Base-by-base conservation (phyloP, 306 rosid species). In the Gleditsia sinensis region DNA sequence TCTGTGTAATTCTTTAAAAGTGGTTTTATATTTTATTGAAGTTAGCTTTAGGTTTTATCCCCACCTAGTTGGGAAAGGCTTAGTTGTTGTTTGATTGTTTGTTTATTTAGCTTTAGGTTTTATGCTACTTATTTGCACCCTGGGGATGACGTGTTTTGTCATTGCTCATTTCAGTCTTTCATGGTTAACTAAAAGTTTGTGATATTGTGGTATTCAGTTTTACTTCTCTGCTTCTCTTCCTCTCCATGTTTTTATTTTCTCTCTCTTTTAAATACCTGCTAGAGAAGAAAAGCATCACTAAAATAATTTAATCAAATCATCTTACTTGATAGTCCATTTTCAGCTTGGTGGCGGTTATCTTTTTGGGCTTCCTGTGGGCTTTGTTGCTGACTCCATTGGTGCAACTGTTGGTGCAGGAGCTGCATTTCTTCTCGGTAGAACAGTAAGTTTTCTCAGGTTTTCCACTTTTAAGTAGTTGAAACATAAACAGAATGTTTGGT, bases 321-420 rank as follows among this genome's bases (percentile, higher is more conserved):
- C 62, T 64, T 64, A 45, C 48, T 45, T 58, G 46, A 24, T 75
- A 25, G 32, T 63, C n/a, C 17, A 39, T 82, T 61, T 79, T 83
- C 94, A 91, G 97, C 88, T 93, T 14, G 98, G 98, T 10, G 97
- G 98, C 32, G 97, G 98, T 65, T 91, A 94, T 88, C 90, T 94
- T 72, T 94, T 91, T 34, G 98, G 98, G 42, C 86, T 94, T 58
- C 92, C 94, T 0, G 61, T 89, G 42, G 98, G 94, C 63, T 80
- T 94, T 80, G 58, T 86, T 66, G 96, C 94, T 14, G 98, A 93
- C 85, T 93, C 98, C 33, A 58, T 93, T 71, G 96, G 97, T 74
- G 91, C 98, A 43, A 82, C 91, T n/a, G 13, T 83, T 39, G 98
- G 98, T 70, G 92, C 96, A 45, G 95, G 87, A 76, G 96, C 94